Conservation (phyloP, 139 green algal species). For the Micractinium conductrix region DNA sequence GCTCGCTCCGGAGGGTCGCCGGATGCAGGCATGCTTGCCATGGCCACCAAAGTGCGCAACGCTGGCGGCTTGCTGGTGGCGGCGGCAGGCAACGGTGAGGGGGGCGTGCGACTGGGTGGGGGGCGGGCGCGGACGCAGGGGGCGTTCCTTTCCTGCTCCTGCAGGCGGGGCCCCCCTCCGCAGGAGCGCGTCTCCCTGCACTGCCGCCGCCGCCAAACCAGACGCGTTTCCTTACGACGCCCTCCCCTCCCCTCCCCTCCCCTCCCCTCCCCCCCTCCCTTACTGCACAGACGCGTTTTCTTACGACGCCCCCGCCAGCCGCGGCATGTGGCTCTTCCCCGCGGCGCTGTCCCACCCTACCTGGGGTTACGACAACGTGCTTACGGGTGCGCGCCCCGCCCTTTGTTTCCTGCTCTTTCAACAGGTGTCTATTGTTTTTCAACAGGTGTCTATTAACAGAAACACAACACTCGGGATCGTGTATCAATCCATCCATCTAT, state of each 20-base stretch:
- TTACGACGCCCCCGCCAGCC: neutral
- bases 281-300: neutral
- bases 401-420: neutral
- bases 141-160: neutral
- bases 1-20: neutral
- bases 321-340: neutral
- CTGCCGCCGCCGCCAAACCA: no score
- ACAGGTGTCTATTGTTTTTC: neutral
- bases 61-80: neutral
- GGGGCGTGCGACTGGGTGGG: neutral
- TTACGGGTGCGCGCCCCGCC: neutral
- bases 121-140: no score
- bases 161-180: no score
- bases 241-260: no score
- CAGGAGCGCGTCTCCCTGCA: no score
- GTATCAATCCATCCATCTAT: neutral
- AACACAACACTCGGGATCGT: neutral
- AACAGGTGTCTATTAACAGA: neutral
- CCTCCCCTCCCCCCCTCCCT: neutral
- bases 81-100: slow-evolving; percentile 1
- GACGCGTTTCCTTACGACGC: neutral
- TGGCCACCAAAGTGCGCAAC: neutral
- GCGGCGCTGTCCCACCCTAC: neutral
- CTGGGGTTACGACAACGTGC: neutral
- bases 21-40: neutral